Evolutionary conservation across 768 basidiomycete genomes (phyloP).

Genomic region (Naganishia randhawae): DNA sequence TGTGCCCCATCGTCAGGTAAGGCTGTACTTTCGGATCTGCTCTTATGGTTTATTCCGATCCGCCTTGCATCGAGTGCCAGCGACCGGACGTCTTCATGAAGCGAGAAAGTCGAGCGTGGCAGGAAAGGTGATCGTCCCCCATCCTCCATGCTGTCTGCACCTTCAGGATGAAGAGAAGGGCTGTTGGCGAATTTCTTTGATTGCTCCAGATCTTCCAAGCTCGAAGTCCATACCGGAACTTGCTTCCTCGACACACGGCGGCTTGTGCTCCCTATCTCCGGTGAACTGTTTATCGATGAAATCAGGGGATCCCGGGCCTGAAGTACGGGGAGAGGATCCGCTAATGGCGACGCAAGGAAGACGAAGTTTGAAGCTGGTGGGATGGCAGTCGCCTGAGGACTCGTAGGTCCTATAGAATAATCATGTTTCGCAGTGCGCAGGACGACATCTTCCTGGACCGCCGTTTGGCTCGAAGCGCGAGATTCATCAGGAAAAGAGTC

Average conservation of each 20-base stretch:
- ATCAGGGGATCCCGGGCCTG: neutral
- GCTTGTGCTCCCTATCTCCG: neutral
- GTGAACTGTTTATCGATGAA: neutral
- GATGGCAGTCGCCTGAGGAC: neutral
- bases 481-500: neutral
- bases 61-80: neutral
- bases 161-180: neutral
- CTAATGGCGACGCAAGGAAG: neutral
- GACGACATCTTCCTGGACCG: neutral
- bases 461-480: neutral
- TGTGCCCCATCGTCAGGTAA: neutral
- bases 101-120: neutral
- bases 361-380: neutral
- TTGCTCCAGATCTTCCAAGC: neutral
- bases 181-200: neutral
- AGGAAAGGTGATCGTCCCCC: neutral
- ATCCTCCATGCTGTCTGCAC: neutral
- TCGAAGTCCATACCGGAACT: neutral
- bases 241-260: slow-evolving; percentile 10
- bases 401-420: neutral
- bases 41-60: neutral
- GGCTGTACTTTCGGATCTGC: neutral
- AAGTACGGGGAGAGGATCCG: neutral
- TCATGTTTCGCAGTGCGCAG: neutral
- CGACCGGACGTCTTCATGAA: neutral